Conservation (phyloP, 176 grass and related monocot species). For the Microstegium vimineum region DNA sequence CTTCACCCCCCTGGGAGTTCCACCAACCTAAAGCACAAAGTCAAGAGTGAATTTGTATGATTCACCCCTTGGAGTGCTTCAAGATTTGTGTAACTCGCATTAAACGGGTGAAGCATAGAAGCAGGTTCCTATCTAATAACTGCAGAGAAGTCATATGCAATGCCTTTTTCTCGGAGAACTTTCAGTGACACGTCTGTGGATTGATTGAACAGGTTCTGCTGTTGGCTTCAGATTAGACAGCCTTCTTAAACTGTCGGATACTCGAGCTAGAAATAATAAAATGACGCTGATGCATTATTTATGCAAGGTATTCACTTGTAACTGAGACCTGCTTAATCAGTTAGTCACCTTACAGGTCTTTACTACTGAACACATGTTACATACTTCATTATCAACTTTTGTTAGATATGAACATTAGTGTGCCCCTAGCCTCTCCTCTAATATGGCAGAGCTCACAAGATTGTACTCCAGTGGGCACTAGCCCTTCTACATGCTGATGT, state of each 20-base stretch:
- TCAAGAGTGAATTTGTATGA: not conserved
- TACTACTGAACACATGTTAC: not conserved
- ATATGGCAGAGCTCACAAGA: not conserved
- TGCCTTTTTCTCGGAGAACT: conserved; percentile 15
- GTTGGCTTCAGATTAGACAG: conserved; percentile 97
- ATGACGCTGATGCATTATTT: conserved; percentile 99
- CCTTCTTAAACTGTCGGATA: conserved; percentile 95
- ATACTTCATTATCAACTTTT: not conserved
- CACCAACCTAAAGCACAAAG: not conserved
- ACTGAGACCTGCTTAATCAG: not conserved
- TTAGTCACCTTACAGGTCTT: conserved; percentile 6
- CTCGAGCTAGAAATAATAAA: conserved; percentile 92
- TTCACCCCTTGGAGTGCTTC: not conserved
- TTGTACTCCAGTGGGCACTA: not conserved
- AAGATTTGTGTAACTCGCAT: not conserved
- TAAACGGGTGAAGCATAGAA: conserved; percentile 19
- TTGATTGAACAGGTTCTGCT: conserved; percentile 68
- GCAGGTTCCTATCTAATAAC: conserved; percentile 6
- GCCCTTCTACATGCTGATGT: not conserved
- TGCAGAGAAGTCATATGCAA: conserved; percentile 4
- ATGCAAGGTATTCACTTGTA: conserved; percentile 71
- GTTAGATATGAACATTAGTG: not conserved
- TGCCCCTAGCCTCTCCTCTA: not conserved
- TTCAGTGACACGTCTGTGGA: conserved; percentile 20
- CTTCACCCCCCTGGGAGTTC: not conserved